A percentile compares a stretch with the other conserved stretches of the same genome.
These are phyloP conservation scores for Hysterium pulicare DNA, from an alignment of 2,329 filamentous ascomycete genomes.

Conservation along the genomic window DNA sequence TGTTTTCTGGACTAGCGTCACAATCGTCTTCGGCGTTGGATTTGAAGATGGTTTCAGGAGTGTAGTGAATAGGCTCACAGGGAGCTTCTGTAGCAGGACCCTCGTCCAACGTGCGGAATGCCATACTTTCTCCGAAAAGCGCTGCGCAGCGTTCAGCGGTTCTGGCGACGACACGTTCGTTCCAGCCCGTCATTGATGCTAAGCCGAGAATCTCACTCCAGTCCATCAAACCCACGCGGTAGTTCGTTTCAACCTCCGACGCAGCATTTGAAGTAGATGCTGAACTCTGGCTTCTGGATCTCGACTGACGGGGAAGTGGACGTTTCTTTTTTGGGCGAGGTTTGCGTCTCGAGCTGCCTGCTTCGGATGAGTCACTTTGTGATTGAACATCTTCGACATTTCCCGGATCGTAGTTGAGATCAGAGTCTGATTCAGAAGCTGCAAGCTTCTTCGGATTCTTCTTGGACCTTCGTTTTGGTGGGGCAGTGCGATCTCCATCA, in stretches of 20 bases:
- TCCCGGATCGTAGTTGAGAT: background rate
- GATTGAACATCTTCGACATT: background rate
- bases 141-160: slow-evolving; percentile 70
- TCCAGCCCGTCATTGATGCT: slow-evolving; percentile 70
- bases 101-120: slow-evolving; percentile 56
- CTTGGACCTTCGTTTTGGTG: no score
- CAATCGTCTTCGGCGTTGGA: slow-evolving; percentile 4
- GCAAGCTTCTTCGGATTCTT: slow-evolving; percentile 2
- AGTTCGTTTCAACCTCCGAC: slow-evolving; percentile 1
- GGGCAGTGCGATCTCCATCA: no score
- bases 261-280: slow-evolving; percentile 3
- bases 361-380: background rate
- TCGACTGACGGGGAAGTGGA: background rate
- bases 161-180: slow-evolving; percentile 61
- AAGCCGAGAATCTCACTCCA: slow-evolving; percentile 84
- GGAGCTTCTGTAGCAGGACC: slow-evolving; percentile 18
- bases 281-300: background rate
- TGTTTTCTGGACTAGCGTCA: background rate
- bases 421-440: background rate
- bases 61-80: slow-evolving; percentile 34
- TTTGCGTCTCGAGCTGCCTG: background rate
- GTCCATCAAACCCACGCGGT: slow-evolving; percentile 44
- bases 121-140: slow-evolving; percentile 72
- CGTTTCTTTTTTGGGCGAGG: background rate
- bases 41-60: slow-evolving; percentile 25